Percentiles rank a stretch among this genome's conserved stretches.
Conservation (phyloP, 495 filamentous ascomycete genomes). For the Penicillium coprophilum region DNA sequence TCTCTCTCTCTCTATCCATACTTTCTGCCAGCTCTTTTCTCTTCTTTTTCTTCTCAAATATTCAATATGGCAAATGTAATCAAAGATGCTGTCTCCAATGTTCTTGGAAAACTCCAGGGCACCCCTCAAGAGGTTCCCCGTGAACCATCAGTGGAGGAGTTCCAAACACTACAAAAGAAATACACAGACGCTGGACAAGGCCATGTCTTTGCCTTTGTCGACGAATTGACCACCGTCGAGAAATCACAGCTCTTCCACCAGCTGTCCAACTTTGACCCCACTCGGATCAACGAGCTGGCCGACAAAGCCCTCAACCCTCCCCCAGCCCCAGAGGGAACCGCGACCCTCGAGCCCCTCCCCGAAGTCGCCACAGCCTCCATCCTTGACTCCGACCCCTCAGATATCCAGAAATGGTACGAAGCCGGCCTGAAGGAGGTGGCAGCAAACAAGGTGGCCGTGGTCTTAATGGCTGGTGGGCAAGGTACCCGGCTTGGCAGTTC, state of each 20-base stretch:
- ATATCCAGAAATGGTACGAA: constrained; percentile 82
- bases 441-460: constrained; percentile 87
- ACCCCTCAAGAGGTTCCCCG: constrained; percentile 48
- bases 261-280: constrained; percentile 74
- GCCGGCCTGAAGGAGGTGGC: constrained; percentile 82
- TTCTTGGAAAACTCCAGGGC: constrained; percentile 57
- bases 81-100: constrained; percentile 55
- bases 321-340: constrained; percentile 47
- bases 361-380: constrained; percentile 87
- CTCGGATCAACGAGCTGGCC: constrained; percentile 78
- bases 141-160: constrained; percentile 69
- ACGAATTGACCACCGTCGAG: constrained; percentile 68
- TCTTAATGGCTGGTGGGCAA: constrained; percentile 96
- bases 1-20: constrained; percentile 1
- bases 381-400: constrained; percentile 78
- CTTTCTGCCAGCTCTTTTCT: not conserved
- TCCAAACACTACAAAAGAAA: constrained; percentile 71
- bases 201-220: constrained; percentile 90
- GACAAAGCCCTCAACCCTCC: constrained; percentile 79
- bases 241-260: constrained; percentile 81
- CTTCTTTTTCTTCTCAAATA: constrained; percentile 1
- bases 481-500: constrained; percentile 93
- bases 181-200: constrained; percentile 80
- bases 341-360: constrained; percentile 82
- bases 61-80: constrained; percentile 46